Base-by-base conservation (phyloP, 257 asterid genomes). In the Nicotiana undulata region DNA sequence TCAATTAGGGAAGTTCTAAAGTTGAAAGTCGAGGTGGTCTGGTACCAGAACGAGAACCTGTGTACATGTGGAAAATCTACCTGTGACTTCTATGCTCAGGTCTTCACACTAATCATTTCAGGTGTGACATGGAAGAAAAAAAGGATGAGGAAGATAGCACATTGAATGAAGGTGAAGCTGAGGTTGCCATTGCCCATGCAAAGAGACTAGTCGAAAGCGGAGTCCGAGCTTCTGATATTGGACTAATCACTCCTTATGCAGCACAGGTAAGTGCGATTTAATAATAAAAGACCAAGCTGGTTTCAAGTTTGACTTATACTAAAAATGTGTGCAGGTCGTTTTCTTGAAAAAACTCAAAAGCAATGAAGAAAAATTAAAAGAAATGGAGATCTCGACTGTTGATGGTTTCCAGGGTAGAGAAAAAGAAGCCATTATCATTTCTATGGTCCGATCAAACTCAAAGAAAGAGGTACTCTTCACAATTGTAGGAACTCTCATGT, bases 381-480 rank as follows among this genome's bases (percentile, higher is more conserved):
- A 91, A 79, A 32, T 93, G 88, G 99, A 95, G 87, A 90, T 95
- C 86, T 95, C 98, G 10, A 95, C 99, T 20, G 98, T 95, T 81
- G 98, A 95, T 90, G 99, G 99, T 76, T 95, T 93, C 85, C 99
- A 95, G 85, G 99, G 98, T 77, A 94, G 97, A 70, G 98, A 95
- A 85, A 95, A 93, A 88, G 98, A 95, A 90, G 98, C 98, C 70
- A 90, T 95, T 81, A 91, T 95, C 86, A 95, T 95, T 86, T 92
- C 99, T 68, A 95, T 95, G 98, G 99, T 95, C 81, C 90, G 99
- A 31, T 93, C 99, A 55, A 95, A 95, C 92, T 84, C 97, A 75
- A 95, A 87, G 91, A 88, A 92, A 66, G 98, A 95, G 98, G 98
- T 94, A 92, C 78, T 52, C 66, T 72, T 24, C 22, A 70, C 59